Conservation (phyloP, 345 rosid species). For the Hypericum perforatum region DNA sequence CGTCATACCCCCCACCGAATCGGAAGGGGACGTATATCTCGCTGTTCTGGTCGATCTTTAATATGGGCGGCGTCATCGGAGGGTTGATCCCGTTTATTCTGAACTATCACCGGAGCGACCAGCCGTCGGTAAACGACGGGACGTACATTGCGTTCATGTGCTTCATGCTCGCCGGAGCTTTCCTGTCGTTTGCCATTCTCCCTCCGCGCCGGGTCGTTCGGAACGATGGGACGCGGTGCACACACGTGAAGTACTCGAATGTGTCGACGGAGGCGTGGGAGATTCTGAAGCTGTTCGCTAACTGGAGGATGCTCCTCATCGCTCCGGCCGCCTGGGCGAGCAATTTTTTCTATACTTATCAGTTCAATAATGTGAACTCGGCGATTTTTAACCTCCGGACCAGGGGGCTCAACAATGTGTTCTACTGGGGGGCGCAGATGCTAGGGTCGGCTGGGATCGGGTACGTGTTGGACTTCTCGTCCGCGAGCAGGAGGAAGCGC, state of each 20-base stretch:
- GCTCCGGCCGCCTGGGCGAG: constrained; percentile 86
- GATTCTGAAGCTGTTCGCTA: constrained; percentile 40
- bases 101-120: constrained; percentile 28
- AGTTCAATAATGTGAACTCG: constrained; percentile 70
- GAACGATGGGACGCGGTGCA: constrained; percentile 38
- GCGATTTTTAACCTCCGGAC: constrained; percentile 60
- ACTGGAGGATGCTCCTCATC: constrained; percentile 68
- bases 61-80: constrained; percentile 63
- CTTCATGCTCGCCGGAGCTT: constrained; percentile 54
- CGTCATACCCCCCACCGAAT: constrained; percentile 72
- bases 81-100: constrained; percentile 51
- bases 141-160: constrained; percentile 68
- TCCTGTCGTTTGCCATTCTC: constrained; percentile 38
- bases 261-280: constrained; percentile 29
- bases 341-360: constrained; percentile 78
- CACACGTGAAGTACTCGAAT: constrained; percentile 36
- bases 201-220: constrained; percentile 39
- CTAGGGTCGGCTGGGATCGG: constrained; percentile 64
- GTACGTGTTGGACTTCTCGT: constrained; percentile 67
- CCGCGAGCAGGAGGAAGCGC: constrained; percentile 50
- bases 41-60: constrained; percentile 53
- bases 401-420: constrained; percentile 78
- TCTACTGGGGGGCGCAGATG: constrained; percentile 97
- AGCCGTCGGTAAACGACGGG: constrained; percentile 39
- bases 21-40: constrained; percentile 80